Percentiles rank a stretch among this genome's conserved stretches.
phyloP scores from a whole-genome alignment of 371 early-diverging fungal species.

The Blastocladiella emersonii region DNA sequence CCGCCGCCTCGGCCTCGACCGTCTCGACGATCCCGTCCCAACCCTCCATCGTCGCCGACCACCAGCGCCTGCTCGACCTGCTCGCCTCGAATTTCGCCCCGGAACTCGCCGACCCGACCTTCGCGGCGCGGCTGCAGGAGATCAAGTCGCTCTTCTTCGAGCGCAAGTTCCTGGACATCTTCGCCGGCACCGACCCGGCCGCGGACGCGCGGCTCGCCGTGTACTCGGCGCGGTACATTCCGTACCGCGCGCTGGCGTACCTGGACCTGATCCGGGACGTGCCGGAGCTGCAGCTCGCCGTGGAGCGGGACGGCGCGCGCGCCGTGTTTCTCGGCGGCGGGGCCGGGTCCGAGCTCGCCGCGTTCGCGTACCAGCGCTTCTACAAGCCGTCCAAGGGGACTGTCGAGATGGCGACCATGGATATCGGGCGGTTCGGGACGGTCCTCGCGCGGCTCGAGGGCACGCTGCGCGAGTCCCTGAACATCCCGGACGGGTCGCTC shows the following conservation, averaged over 20 bases:
- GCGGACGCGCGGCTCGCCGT: not conserved
- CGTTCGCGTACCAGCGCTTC: not conserved
- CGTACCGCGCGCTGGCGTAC: not conserved
- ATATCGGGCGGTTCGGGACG: not conserved
- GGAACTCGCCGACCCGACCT: not conserved
- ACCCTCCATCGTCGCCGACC: too few relatives aligned
- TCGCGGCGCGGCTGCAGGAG: not conserved
- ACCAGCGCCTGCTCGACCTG: not conserved
- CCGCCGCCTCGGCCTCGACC: too few relatives aligned
- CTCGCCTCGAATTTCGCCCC: not conserved
- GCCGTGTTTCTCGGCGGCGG: not conserved
- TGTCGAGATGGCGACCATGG: not conserved
- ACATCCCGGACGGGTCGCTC: too few relatives aligned
- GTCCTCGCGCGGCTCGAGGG: not conserved
- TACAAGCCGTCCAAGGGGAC: too few relatives aligned
- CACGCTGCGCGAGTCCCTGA: not conserved
- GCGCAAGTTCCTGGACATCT: not conserved
- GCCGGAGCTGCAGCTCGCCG: not conserved
- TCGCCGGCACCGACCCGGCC: not conserved
- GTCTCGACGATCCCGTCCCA: too few relatives aligned
- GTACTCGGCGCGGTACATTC: conserved; percentile 1
- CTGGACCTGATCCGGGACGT: not conserved
- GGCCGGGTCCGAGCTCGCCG: not conserved
- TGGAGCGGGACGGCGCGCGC: not conserved
- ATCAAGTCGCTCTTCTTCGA: not conserved